Conservation (phyloP, 192 early-diverging fungal genomes). For the Coemansia sp. region DNA sequence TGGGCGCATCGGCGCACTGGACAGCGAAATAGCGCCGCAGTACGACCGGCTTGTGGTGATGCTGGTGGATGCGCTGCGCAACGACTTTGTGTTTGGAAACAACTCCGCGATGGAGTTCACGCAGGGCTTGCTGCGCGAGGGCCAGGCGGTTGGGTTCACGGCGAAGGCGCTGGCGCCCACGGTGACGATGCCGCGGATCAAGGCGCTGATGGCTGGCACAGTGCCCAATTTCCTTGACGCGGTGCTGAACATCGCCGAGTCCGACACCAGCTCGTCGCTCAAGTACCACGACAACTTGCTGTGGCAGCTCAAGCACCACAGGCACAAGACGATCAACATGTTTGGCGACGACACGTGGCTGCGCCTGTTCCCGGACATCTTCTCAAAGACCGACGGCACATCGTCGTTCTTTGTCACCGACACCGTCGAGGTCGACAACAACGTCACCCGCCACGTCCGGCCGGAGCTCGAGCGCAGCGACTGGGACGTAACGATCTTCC, state of each 20-base stretch:
- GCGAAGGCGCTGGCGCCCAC: constrained; percentile 64
- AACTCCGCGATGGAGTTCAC: constrained; percentile 65
- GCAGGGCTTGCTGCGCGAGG: constrained; percentile 54
- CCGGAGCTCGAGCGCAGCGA: constrained; percentile 57
- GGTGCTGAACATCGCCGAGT: constrained; percentile 79
- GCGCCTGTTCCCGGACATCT: constrained; percentile 75
- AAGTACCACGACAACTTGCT: constrained; percentile 73
- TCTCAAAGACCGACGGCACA: constrained; percentile 64
- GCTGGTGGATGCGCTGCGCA: constrained; percentile 74
- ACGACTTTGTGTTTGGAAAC: constrained; percentile 72
- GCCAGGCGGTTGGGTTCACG: constrained; percentile 48
- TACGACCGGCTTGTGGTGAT: constrained; percentile 65
- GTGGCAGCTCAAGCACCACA: constrained; percentile 59
- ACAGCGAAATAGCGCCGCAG: constrained; percentile 8
- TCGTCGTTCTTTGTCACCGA: constrained; percentile 60
- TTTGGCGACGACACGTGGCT: constrained; percentile 99
- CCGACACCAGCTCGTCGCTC: constrained; percentile 60
- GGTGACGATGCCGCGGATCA: constrained; percentile 78
- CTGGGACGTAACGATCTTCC: constrained; percentile 75
- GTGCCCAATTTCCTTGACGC: constrained; percentile 81
- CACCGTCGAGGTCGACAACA: constrained; percentile 72
- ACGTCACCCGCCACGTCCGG: constrained; percentile 67
- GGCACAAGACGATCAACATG: constrained; percentile 65
- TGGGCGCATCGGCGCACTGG: neutral
- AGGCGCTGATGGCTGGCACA: constrained; percentile 74